Conservation (phyloP, 2,329 filamentous ascomycete species). For the Fusarium annulatum region DNA sequence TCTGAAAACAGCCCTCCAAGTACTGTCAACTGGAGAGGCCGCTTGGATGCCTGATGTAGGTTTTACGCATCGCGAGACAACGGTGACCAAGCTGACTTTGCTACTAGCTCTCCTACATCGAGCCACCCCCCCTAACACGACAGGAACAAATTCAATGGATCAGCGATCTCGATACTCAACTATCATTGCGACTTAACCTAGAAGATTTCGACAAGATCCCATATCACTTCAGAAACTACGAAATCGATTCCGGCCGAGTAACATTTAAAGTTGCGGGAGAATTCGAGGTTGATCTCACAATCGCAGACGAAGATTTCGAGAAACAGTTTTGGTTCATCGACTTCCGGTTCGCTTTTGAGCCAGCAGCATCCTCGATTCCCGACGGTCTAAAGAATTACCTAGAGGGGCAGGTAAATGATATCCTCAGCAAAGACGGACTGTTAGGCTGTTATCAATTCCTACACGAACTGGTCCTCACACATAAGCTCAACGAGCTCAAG, state of each 20-base stretch:
- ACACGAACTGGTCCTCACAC: conserved; percentile 87
- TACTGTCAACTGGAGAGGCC: conserved; percentile 81
- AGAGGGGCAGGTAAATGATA: conserved; percentile 77
- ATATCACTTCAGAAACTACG: conserved; percentile 79
- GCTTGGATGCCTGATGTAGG: conserved; percentile 82
- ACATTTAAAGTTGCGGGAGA: conserved; percentile 87
- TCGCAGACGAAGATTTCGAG: conserved; percentile 84
- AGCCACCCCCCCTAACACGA: conserved; percentile 75
- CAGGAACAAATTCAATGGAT: conserved; percentile 80
- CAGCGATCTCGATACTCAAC: conserved; percentile 82
- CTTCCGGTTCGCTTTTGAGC: conserved; percentile 84
- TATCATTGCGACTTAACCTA: conserved; percentile 85
- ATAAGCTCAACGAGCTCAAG: conserved; percentile 86
- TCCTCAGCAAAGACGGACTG: conserved; percentile 76
- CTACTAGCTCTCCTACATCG: conserved; percentile 77
- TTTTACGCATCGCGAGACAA: conserved; percentile 26
- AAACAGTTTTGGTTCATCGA: conserved; percentile 96
- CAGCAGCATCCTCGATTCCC: conserved; percentile 70
- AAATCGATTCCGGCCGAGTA: conserved; percentile 84
- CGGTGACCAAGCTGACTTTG: conserved; percentile 48
- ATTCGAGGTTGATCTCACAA: conserved; percentile 92
- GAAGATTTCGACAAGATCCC: conserved; percentile 84
- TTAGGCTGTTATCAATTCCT: conserved; percentile 85
- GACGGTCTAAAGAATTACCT: conserved; percentile 73
- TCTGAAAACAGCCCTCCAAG: conserved; percentile 86